Base-by-base conservation (phyloP, 1,284 basidiomycete species). In the Cutaneotrichosporon cutaneum region DNA sequence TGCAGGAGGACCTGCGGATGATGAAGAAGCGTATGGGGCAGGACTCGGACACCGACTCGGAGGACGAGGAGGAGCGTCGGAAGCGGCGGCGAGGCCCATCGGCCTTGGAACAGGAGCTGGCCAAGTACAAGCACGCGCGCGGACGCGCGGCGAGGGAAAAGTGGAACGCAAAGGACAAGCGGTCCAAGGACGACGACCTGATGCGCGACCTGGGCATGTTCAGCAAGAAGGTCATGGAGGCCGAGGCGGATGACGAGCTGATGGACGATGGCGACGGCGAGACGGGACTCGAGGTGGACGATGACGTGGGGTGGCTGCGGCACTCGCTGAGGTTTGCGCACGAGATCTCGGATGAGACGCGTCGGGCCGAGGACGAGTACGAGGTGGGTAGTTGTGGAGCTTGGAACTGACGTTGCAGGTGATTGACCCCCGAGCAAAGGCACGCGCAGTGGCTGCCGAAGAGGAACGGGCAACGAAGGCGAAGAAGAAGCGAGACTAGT, bases 301-400 rank as follows among this genome's bases (percentile, higher is more conserved):
- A 88, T 63, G 92, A 94, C 74, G 82, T 83, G 9, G 90, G 85
- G 9, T 94, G 93, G 82, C 83, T 94, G 79, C 82, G 80, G 10
- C 92, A 94, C 74, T 79, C 83, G 22, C 81, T 94, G 61, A 84
- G 85, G 67, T 92, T 93, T 77, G 85, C 88, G 21, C 90, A 91
- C 75, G 90, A 88, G 61, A 88, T 90, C 70, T 76, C 72, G 32
- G 77, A 80, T 42, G 88, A 93, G 77, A 85, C 84, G 18, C 77
- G 82, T 61, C 88, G 93, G 74, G 92, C 92, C 0, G 90, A 94
- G 76, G 82, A 90, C 54, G 92, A 94, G 68, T 94, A 94, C 71
- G 89, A 92, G 75, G 92, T 94, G 53, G 91, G 78, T 70, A 16
- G 6, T 16, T n/a, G 52, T 8, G 22, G n/a, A 52, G 21, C 13